Conservation (phyloP, 345 rosid species). For the Linum trigynum region DNA sequence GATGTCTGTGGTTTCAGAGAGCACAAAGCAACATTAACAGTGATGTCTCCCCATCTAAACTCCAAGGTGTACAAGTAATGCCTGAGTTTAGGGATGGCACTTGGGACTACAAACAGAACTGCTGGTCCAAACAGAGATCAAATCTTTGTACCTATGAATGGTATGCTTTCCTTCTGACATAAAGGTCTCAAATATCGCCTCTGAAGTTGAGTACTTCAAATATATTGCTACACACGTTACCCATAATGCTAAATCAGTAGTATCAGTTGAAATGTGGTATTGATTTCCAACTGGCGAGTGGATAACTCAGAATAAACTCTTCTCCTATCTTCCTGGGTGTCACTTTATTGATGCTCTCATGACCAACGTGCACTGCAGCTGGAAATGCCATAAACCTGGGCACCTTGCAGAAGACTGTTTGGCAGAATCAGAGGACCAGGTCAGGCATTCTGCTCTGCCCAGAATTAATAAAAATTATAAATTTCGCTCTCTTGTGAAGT, state of each 20-base stretch:
- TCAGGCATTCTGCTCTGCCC: slow-evolving; percentile 12
- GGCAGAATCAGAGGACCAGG: slow-evolving; percentile 31
- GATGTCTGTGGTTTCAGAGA: slow-evolving; percentile 23
- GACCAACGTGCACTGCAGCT: slow-evolving; percentile 24
- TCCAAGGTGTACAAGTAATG: slow-evolving; percentile 8
- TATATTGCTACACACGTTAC: no score
- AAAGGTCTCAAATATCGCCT: neutral
- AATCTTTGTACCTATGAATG: slow-evolving; percentile 55
- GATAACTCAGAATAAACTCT: neutral
- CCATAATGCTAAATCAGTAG: neutral
- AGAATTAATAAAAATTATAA: slow-evolving; percentile 2
- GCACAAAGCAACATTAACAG: slow-evolving; percentile 17
- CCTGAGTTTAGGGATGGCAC: slow-evolving; percentile 33
- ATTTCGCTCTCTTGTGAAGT: neutral
- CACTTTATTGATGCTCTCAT: neutral
- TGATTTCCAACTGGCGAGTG: no score
- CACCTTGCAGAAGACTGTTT: slow-evolving; percentile 68
- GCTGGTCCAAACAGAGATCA: slow-evolving; percentile 47
- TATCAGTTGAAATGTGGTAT: neutral
- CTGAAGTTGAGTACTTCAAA: no score
- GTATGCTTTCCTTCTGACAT: slow-evolving; percentile 21
- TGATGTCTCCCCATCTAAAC: slow-evolving; percentile 17
- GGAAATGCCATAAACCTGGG: slow-evolving; percentile 64
- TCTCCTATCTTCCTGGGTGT: neutral
- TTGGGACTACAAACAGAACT: slow-evolving; percentile 43